phyloP scores from a whole-genome alignment of 2,329 filamentous ascomycete species.

The Didymellaceae sp. region DNA sequence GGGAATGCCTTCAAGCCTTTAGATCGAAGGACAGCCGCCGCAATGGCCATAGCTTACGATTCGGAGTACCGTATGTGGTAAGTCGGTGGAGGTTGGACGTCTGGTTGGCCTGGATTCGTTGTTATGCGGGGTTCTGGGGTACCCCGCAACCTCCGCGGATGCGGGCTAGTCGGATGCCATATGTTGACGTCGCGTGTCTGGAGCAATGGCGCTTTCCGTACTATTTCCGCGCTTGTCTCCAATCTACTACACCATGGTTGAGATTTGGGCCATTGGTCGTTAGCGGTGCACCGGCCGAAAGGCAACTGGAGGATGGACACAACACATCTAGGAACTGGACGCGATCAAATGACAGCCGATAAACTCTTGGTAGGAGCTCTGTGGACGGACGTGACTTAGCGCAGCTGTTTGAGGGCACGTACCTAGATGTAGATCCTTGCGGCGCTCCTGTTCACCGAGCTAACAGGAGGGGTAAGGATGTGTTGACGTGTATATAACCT shows the following conservation, averaged over 20 bases:
- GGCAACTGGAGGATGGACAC: constrained; percentile 10
- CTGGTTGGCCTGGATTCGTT: constrained; percentile 2
- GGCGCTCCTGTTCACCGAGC: constrained; percentile 13
- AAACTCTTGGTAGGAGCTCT: background rate
- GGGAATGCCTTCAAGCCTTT: background rate
- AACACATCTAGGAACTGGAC: background rate
- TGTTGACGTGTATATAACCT: constrained; percentile 28
- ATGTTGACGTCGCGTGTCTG: constrained; percentile 15
- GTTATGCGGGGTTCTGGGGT: constrained; percentile 27
- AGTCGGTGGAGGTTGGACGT: constrained; percentile 3
- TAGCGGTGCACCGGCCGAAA: constrained; percentile 21
- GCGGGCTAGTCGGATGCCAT: constrained; percentile 22
- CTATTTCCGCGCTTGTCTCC: constrained; percentile 12
- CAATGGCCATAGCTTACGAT: constrained; percentile 4
- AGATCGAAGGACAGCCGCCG: background rate
- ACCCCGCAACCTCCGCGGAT: constrained; percentile 29
- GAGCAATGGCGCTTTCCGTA: constrained; percentile 15
- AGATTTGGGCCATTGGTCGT: constrained; percentile 8
- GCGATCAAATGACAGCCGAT: constrained; percentile 3
- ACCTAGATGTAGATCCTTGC: constrained; percentile 17
- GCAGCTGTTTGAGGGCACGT: constrained; percentile 1
- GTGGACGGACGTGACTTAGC: constrained; percentile 7
- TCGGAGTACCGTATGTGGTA: constrained; percentile 20
- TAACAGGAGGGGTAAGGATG: constrained; percentile 22
- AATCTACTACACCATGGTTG: background rate